These are phyloP conservation scores for Mortierella sp. DNA, from an alignment of 371 early-diverging fungal genomes.

Conservation along the genomic window DNA sequence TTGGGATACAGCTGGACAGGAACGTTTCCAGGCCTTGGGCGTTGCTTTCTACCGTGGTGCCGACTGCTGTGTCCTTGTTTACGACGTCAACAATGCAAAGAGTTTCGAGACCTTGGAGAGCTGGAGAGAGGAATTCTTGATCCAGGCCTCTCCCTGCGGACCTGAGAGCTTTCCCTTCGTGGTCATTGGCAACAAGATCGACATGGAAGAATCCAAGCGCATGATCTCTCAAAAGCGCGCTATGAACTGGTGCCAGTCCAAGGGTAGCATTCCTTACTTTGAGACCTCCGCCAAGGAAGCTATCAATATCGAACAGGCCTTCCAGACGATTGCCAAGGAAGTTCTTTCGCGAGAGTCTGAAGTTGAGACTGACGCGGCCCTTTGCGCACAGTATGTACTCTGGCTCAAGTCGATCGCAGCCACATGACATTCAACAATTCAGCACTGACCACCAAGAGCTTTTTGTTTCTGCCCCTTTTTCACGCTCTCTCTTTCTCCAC, in stretches of 20 bases:
- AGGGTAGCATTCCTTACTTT: conserved; percentile 97
- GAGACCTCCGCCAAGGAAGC: conserved; percentile 97
- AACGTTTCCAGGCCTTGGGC: conserved; percentile 97
- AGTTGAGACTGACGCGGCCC: no score
- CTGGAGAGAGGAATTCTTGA: conserved; percentile 98
- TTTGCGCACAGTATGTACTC: no score
- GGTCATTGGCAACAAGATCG: conserved; percentile 98
- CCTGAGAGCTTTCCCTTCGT: conserved; percentile 98
- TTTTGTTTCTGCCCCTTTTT: no score
- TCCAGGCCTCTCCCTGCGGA: conserved; percentile 93
- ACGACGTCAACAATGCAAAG: conserved; percentile 95
- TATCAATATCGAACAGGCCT: conserved; percentile 96
- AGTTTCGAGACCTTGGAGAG: conserved; percentile 96
- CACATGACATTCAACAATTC: no score
- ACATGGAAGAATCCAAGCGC: conserved; percentile 93
- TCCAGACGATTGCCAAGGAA: conserved; percentile 94
- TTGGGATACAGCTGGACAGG: conserved; percentile 97
- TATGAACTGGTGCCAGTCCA: conserved; percentile 94
- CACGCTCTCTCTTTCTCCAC: no score
- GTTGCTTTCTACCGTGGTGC: conserved; percentile 99
- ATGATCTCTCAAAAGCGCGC: conserved; percentile 95
- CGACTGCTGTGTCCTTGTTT: conserved; percentile 99
- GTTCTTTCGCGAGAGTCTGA: conserved; percentile 94
- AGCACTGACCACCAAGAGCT: no score
- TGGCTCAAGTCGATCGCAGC: no score